phyloP scores from a whole-genome alignment of 352 stramenopile species.

The Phytophthora megakarya region DNA sequence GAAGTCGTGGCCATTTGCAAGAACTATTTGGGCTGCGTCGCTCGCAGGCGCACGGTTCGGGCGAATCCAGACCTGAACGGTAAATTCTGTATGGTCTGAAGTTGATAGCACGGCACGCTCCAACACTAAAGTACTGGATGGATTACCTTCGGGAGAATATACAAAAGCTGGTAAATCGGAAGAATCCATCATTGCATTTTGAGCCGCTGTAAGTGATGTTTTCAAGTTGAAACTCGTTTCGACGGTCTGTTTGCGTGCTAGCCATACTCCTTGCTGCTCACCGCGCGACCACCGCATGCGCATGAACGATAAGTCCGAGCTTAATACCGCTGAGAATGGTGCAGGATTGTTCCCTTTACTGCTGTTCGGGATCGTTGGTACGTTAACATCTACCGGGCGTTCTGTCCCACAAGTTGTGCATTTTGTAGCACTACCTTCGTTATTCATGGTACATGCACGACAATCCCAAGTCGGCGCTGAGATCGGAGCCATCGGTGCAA shows the following conservation, averaged over 20 bases:
- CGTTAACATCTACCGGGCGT: constrained; percentile 45
- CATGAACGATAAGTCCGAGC: constrained; percentile 72
- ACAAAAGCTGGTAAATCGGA: constrained; percentile 46
- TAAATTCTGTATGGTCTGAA: constrained; percentile 56
- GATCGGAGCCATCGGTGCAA: constrained; percentile 27
- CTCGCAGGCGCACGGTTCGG: constrained; percentile 26
- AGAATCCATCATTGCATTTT: constrained; percentile 64
- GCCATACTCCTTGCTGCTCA: constrained; percentile 82
- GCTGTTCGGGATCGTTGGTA: constrained; percentile 33
- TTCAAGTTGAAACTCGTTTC: constrained; percentile 45
- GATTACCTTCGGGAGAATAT: constrained; percentile 64
- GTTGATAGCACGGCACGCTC: constrained; percentile 67
- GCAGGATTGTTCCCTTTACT: constrained; percentile 74
- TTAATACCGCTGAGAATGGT: constrained; percentile 68
- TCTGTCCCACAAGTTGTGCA: constrained; percentile 78
- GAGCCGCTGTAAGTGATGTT: constrained; percentile 36
- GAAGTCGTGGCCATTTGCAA: constrained; percentile 71
- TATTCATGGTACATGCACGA: constrained; percentile 78
- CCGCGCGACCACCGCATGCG: constrained; percentile 80
- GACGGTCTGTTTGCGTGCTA: constrained; percentile 54
- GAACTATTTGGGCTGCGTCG: constrained; percentile 47
- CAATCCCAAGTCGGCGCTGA: constrained; percentile 62
- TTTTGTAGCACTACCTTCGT: constrained; percentile 57
- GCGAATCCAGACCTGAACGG: constrained; percentile 73
- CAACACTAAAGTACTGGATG: constrained; percentile 56